Base-by-base conservation (phyloP, 148 eudicot genomes). In the Gaultheria prostrata region DNA sequence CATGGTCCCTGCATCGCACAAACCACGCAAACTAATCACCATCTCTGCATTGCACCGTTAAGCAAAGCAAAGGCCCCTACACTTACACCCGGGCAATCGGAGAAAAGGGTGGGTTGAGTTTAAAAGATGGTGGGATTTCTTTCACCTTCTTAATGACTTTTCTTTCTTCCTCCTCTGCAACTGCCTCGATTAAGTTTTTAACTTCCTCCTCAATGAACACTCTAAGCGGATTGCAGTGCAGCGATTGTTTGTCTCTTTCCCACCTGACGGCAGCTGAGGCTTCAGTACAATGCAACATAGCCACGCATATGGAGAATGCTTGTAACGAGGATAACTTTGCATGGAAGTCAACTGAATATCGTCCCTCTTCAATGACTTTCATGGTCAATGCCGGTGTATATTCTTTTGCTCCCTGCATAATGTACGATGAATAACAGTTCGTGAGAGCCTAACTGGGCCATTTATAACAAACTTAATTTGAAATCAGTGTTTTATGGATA, bases 91-190 rank as follows among this genome's bases (percentile, higher is more conserved):
- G 91, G 45, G 93, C 89, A 74, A 96, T 96, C n/a, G 98, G 98
- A 80, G 98, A 96, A 86, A 96, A 94, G 32, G 98, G 98, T 51
- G 97, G 98, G 76, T 94, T 91, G 73, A 92, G 86, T 75, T 89
- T 90, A 80, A 91, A 96, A 46, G 93, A 87, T 33, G 89, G 86
- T 74, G 87, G 86, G 33, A 76, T 85, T 81, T 87, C 92, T 84
- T 87, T 92, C n/a, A 76, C 80, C 54, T 85, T 82, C 84, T 89
- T 89, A 70, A 30, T 50, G 32, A 57, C 84, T 86, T 87, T 89
- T 74, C 84, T 86, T 61, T 87, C 91, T 83, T 92, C 98, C 73
- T 94, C 98, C 51, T 87, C 93, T 24, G 88, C 76, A 57, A 89
- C 86, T 6, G 89, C 86, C 83, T 94, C 94, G 8, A 93, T 91